Evolutionary conservation across 1,284 basidiomycete genomes (phyloP).

Genomic region (Apiotrichum gamsii): DNA sequence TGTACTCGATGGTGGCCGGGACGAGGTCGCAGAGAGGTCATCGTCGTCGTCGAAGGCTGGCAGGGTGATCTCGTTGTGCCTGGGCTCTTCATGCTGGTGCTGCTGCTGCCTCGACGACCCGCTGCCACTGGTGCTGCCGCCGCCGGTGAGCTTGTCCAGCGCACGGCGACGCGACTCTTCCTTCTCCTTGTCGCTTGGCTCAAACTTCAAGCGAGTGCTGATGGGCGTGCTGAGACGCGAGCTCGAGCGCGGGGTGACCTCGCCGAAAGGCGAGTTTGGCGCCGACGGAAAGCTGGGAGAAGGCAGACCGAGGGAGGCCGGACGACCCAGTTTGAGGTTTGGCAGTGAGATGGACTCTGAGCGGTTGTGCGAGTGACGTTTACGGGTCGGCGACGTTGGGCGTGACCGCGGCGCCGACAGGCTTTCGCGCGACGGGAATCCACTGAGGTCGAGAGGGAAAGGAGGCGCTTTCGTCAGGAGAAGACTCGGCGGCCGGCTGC

Average conservation of each 20-base stretch:
- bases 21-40: conserved; percentile 21
- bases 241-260: conserved; percentile 9
- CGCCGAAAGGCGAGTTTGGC: conserved; percentile 27
- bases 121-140: not conserved
- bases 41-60: conserved; percentile 43
- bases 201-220: conserved; percentile 34
- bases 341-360: conserved; percentile 44
- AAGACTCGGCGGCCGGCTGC: conserved; percentile 14
- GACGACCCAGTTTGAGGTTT: conserved; percentile 37
- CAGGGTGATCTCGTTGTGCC: conserved; percentile 28
- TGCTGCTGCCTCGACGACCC: no score
- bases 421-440: not conserved
- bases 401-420: conserved; percentile 14
- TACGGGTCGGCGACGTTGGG: conserved; percentile 17
- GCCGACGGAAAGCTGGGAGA: conserved; percentile 29
- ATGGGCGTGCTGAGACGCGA: conserved; percentile 1
- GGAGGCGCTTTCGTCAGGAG: conserved; percentile 3
- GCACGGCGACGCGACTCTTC: conserved; percentile 39
- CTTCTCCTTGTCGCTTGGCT: conserved; percentile 40
- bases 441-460: not conserved
- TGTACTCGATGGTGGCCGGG: conserved; percentile 31
- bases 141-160: conserved; percentile 40
- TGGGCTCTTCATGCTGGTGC: conserved; percentile 7
- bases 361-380: conserved; percentile 42
- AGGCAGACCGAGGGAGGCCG: conserved; percentile 33